Conservation (phyloP, 192 early-diverging fungal genomes). For the Spizellomyces sp. region DNA sequence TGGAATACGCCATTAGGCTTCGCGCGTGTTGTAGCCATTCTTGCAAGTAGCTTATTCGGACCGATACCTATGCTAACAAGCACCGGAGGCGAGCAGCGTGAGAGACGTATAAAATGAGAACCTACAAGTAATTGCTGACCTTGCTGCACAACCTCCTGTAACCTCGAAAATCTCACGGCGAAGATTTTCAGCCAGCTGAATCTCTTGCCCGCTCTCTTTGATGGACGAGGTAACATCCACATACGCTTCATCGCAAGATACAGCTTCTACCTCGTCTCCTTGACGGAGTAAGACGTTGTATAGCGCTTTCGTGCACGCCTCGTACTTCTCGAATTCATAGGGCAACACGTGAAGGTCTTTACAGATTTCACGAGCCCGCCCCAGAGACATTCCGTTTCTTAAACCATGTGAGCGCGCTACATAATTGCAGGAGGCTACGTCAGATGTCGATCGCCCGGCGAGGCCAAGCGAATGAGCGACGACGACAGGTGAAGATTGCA, state of each 20-base stretch:
- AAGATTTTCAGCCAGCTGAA: slow-evolving; percentile 36
- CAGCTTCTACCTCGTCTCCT: slow-evolving; percentile 74
- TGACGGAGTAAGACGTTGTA: slow-evolving; percentile 67
- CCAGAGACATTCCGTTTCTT: slow-evolving; percentile 76
- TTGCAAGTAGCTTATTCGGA: slow-evolving; percentile 70
- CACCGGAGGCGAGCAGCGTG: background rate
- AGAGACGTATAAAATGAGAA: background rate
- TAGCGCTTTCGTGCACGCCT: slow-evolving; percentile 56
- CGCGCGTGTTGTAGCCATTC: slow-evolving; percentile 70
- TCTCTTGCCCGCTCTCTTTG: slow-evolving; percentile 10
- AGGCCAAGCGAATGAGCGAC: slow-evolving; percentile 61
- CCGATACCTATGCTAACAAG: slow-evolving; percentile 74
- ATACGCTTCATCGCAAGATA: slow-evolving; percentile 85
- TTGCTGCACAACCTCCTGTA: slow-evolving; percentile 13
- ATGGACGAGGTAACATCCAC: slow-evolving; percentile 65
- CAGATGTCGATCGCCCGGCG: slow-evolving; percentile 34
- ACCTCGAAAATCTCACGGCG: slow-evolving; percentile 27
- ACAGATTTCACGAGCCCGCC: slow-evolving; percentile 69
- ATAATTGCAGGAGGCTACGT: slow-evolving; percentile 90
- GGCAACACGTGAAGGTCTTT: slow-evolving; percentile 44
- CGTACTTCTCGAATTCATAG: slow-evolving; percentile 78
- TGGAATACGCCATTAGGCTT: slow-evolving; percentile 65
- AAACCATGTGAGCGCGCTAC: slow-evolving; percentile 74
- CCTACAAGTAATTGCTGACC: background rate
- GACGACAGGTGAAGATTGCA: slow-evolving; percentile 69